Percentiles rank a stretch among this genome's conserved stretches.
Evolutionary conservation across 352 stramenopile species (phyloP).

Genomic region (Blastocystis hominis): DNA sequence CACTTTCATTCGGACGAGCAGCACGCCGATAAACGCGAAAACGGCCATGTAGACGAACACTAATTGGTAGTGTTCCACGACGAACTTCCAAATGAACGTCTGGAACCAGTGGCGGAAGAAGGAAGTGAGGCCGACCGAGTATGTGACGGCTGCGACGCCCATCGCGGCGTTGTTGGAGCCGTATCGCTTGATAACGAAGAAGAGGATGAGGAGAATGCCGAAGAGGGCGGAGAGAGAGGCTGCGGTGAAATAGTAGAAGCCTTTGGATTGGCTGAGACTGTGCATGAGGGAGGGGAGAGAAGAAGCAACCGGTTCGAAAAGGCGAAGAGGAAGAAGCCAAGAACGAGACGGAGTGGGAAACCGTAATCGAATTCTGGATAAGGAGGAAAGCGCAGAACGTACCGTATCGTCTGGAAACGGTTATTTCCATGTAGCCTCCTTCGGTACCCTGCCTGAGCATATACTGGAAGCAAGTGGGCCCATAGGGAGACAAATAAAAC

Average conservation of each 20-base stretch:
- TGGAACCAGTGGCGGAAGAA: neutral
- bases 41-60: slow-evolving; percentile 12
- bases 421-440: too few species aligned
- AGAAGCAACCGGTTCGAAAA: neutral
- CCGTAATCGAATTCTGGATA: neutral
- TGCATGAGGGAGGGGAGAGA: neutral
- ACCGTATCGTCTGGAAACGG: neutral
- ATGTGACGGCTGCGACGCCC: neutral
- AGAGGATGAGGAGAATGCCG: slow-evolving; percentile 25
- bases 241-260: slow-evolving; percentile 39
- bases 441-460: too few species aligned
- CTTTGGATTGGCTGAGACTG: slow-evolving; percentile 34
- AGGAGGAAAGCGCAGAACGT: neutral
- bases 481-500: slow-evolving; percentile 6
- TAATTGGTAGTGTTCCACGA: slow-evolving; percentile 26
- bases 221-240: slow-evolving; percentile 15
- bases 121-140: neutral
- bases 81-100: neutral
- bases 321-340: neutral
- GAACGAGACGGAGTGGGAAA: neutral
- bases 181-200: slow-evolving; percentile 31
- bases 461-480: neutral
- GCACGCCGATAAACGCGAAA: slow-evolving; percentile 33
- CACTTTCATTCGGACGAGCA: slow-evolving; percentile 23
- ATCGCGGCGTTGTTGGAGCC: slow-evolving; percentile 24